Base-by-base conservation (phyloP, 2,329 filamentous ascomycete genomes). In the Aspergillus tubingensis region DNA sequence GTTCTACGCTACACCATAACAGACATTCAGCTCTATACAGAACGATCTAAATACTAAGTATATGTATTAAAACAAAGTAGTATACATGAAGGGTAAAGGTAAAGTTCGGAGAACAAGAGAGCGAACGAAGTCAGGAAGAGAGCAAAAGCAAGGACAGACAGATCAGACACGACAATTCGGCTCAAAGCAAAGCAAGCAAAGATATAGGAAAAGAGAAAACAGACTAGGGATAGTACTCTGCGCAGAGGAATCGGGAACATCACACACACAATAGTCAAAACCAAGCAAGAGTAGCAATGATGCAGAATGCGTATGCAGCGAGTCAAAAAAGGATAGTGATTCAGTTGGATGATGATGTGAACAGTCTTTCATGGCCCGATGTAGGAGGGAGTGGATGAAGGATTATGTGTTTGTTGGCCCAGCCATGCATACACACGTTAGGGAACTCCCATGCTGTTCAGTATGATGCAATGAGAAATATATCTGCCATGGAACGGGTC, bases 161-260 rank as follows among this genome's bases (percentile, higher is more conserved):
- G 27, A 30, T 17, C 21, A 32, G 43, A 13, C 38, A 30, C 11
- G 7, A 15, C 23, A 44, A 30, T 11, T 21, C 43, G 39, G 36
- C 21, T 41, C 36, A 41, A 30, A 54, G 32, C 23, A 21, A 27
- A 30, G 27, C 10, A 30, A 17, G 7, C 23, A 41, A 19, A 23
- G 15, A 44, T 15, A 43, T 21, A 54, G 38, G 8, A 44, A 43
- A 41, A 54, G 38, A 51, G 13, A 10, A 32, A 57, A 43, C n/a
- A 19, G 25, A 57, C 32, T 49, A 48, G 43, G 41, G 41, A 57
- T 23, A 57, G 47, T 57, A 57, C 32, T 57, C 55, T 51, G 21
- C 48, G 55, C 55, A 38, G 19, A 36, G 48, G 17, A 41, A 30
- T 13, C n/a, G 6, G 21, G 25, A 27, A 36, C 32, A 36, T 36